Base-by-base conservation (phyloP, 768 basidiomycete genomes). In the Suillus cothurnatus region DNA sequence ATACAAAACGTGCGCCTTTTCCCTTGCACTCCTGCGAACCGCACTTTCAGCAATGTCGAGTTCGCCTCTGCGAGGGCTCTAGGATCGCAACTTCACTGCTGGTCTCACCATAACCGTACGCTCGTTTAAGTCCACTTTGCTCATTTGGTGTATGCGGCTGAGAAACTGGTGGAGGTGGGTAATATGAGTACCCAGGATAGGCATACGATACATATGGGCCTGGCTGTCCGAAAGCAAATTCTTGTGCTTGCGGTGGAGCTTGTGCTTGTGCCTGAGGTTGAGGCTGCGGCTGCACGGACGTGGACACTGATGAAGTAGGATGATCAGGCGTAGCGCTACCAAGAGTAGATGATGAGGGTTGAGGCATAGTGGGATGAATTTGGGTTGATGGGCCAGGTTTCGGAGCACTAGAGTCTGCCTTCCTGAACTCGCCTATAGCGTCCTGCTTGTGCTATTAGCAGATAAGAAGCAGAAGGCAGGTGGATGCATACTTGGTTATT, bases 11-110 rank as follows among this genome's bases (percentile, higher is more conserved):
- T 79, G 45, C 91, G 80, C 92, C 92, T 69, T 93, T 93, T 57
- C 92, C 92, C 73, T 93, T 93, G 74, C 92, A 94, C 28, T 90
- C 86, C 75, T 89, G 86, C 45, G 86, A 88, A 19, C 92, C 92
- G 64, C 92, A 93, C 78, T 94, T 94, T 74, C 88, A 88, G 70
- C 92, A 94, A 71, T 93, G 92, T 47, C 92, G 88, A 52, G 86
- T 86, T 3, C 92, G 84, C 72, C 90, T 91, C 69, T 76, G 76
- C 5, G 80, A 77, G 3, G 78, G 76, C 64, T 82, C 79, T 3
- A 76, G 67, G 19, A 79, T 77, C 12, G 69, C 72, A 6, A 76
- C 65, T 67, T 71, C 70, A 21, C 69, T 52, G 36, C 70, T 11
- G n/a, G 68, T 69, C 49, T 74, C 73, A 5, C 73, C 72, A 38